Conservation (phyloP, 2,329 filamentous ascomycete genomes). For the Apiospora rasikravindrae region DNA sequence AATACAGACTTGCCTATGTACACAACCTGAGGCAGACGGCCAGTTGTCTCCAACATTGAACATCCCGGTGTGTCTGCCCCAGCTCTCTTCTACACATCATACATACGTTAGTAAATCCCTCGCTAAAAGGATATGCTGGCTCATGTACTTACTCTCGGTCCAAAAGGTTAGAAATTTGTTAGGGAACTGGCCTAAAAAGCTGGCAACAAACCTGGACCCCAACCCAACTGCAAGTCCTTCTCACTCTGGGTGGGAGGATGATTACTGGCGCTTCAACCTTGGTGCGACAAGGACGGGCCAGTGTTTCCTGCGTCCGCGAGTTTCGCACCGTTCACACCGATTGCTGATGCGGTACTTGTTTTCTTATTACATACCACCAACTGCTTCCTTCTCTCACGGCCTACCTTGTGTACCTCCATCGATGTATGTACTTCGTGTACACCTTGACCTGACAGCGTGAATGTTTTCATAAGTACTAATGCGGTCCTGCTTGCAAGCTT, state of each 20-base stretch:
- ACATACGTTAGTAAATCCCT: background rate
- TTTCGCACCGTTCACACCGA: background rate
- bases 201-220: background rate
- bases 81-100: background rate
- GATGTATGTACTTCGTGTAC: too few species aligned
- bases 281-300: conserved; percentile 6
- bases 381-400: background rate
- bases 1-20: background rate
- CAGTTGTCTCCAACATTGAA: background rate
- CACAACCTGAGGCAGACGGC: background rate
- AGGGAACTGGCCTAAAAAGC: background rate
- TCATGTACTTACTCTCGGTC: background rate
- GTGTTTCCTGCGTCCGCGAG: background rate
- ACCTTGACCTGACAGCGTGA: too few species aligned
- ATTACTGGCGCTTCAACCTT: background rate
- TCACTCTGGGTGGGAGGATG: background rate
- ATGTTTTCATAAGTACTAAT: background rate
- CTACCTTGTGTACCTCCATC: background rate
- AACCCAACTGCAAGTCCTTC: background rate
- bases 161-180: background rate
- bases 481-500: background rate
- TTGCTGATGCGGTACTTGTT: background rate
- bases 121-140: background rate
- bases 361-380: background rate
- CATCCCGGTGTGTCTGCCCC: background rate